Evolutionary conservation across 192 early-diverging fungal genomes (phyloP).

Genomic region (Endogone sp.): DNA sequence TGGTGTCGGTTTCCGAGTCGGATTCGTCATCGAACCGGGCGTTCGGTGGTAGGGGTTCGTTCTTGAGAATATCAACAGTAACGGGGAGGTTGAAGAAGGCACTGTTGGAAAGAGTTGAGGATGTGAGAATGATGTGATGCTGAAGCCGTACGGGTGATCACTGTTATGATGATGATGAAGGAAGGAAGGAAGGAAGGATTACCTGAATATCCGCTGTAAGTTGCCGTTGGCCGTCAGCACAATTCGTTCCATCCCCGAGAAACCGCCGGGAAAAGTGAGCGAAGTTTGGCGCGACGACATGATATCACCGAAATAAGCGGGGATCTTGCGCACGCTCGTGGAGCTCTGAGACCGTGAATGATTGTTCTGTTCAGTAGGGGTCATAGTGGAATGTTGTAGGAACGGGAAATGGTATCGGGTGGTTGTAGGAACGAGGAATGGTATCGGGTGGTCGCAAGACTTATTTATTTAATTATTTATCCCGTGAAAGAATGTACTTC

Average conservation of each 20-base stretch:
- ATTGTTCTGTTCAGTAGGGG: too few relatives aligned
- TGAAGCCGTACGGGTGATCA: too few relatives aligned
- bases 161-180: too few relatives aligned
- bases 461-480: too few relatives aligned
- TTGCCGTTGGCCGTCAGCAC: conserved; percentile 42
- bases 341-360: not conserved
- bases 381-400: not conserved
- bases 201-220: conserved; percentile 41
- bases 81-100: conserved; percentile 38
- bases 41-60: conserved; percentile 8
- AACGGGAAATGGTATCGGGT: not conserved
- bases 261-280: conserved; percentile 29
- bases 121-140: too few relatives aligned
- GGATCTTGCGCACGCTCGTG: conserved; percentile 14
- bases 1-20: conserved; percentile 8
- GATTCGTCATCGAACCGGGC: not conserved
- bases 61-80: conserved; percentile 27
- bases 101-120: conserved; percentile 6
- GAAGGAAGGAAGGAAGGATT: not conserved
- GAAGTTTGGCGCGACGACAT: conserved; percentile 28
- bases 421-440: not conserved
- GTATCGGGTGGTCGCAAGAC: too few relatives aligned
- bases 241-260: conserved; percentile 35
- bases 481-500: too few relatives aligned
- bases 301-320: conserved; percentile 41